A percentile compares a stretch with the other conserved stretches of the same genome.
These are phyloP conservation scores for Brasilioporus rufonigricans DNA, from an alignment of 768 basidiomycete genomes.

Conservation along the genomic window DNA sequence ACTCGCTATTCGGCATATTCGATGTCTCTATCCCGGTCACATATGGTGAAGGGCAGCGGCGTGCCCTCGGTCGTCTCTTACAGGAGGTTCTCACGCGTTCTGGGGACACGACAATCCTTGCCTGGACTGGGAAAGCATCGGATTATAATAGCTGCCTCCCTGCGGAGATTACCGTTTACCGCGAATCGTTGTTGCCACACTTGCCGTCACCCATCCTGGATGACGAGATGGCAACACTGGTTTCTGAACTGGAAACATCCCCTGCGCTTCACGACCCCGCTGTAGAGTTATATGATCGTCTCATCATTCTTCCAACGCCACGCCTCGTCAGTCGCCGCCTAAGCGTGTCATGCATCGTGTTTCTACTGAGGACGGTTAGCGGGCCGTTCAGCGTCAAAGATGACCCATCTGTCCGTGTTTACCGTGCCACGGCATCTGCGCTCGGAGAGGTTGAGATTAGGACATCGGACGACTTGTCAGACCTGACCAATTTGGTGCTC, in stretches of 20 bases:
- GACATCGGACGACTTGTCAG: slow-evolving; percentile 7
- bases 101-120: slow-evolving; percentile 12
- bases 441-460: slow-evolving; percentile 6
- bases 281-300: slow-evolving; percentile 10
- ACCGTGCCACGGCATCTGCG: slow-evolving; percentile 11
- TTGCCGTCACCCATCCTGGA: slow-evolving; percentile 7
- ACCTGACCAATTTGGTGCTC: slow-evolving; percentile 13
- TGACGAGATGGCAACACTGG: slow-evolving; percentile 6
- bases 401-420: slow-evolving; percentile 1
- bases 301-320: slow-evolving; percentile 10
- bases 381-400: not conserved
- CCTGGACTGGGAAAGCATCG: slow-evolving; percentile 20
- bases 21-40: slow-evolving; percentile 14
- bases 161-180: slow-evolving; percentile 18
- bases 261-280: slow-evolving; percentile 2
- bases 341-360: slow-evolving; percentile 14
- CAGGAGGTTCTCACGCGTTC: slow-evolving; percentile 15
- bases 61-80: slow-evolving; percentile 25
- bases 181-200: not conserved
- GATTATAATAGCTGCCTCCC: slow-evolving; percentile 25
- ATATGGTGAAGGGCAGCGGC: slow-evolving; percentile 25
- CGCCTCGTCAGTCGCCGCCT: slow-evolving; percentile 17
- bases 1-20: slow-evolving; percentile 28
- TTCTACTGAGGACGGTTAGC: slow-evolving; percentile 8
- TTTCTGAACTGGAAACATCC: slow-evolving; percentile 1